Conservation (phyloP, 768 basidiomycete genomes). For the Boletellus ananas region DNA sequence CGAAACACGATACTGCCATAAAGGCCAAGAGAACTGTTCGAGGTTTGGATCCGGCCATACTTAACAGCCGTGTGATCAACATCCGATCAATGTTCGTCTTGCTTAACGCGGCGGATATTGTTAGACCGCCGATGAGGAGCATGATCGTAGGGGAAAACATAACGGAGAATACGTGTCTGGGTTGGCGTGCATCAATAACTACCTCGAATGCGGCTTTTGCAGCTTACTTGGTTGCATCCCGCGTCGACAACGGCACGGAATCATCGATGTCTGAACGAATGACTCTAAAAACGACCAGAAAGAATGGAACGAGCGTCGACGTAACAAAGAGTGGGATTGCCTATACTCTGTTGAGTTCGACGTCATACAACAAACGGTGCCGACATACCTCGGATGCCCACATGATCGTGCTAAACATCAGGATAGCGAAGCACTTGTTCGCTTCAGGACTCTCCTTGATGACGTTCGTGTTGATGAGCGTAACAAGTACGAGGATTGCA, state of each 20-base stretch:
- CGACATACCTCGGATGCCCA: conserved; percentile 91
- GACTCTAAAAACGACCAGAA: conserved; percentile 82
- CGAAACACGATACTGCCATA: conserved; percentile 96
- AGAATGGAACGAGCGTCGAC: conserved; percentile 81
- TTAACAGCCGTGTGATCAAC: conserved; percentile 85
- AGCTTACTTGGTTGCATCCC: conserved; percentile 77
- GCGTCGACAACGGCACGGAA: conserved; percentile 47
- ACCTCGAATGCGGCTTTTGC: not conserved
- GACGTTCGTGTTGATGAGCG: conserved; percentile 56
- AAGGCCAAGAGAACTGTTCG: conserved; percentile 85
- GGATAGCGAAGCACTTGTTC: conserved; percentile 86
- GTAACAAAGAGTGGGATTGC: conserved; percentile 98
- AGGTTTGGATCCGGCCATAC: conserved; percentile 85
- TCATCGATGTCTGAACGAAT: conserved; percentile 52
- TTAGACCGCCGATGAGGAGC: conserved; percentile 97
- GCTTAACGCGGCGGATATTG: conserved; percentile 92
- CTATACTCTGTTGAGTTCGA: conserved; percentile 37
- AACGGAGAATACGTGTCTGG: conserved; percentile 82
- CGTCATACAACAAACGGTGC: not conserved
- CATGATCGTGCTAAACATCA: conserved; percentile 85
- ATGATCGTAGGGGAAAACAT: conserved; percentile 99
- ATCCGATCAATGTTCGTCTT: conserved; percentile 95
- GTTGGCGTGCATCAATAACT: not conserved
- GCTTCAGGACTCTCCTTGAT: conserved; percentile 61
- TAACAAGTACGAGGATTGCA: conserved; percentile 55